Evolutionary conservation across 2,329 filamentous ascomycete genomes (phyloP), one percentile per base, ranked within the genome.

Genomic region (Fusarium dlaminii): DNA sequence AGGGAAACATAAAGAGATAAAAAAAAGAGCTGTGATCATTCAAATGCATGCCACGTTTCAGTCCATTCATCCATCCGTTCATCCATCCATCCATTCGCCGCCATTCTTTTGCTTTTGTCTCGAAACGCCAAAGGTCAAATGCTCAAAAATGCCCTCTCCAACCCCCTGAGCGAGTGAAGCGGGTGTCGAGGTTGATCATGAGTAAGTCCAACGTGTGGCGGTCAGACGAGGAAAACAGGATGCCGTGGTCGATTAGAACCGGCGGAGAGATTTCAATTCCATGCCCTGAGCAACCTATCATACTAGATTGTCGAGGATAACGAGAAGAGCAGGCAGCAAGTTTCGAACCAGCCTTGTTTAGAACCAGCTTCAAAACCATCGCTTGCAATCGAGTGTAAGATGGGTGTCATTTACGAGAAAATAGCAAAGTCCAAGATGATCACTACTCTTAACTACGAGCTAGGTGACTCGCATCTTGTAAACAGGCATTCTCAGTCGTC

Each of bases 401-500:
- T 68, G 70, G 63, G 72, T 59, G 68, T 75, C 68, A 66, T 75
- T 75, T 37, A 64, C 63, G 69, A 71, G 54, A 37, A 62, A 63
- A 67, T 54, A 71, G 59, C 58, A 71, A 68, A 63, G 66, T 65
- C 45, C 66, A 72, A 76, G 75, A 68, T 63, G 63, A 56, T 58
- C 63, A 60, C 68, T 63, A 59, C 66, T 74, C 72, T 68, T 63
- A 62, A 39, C 36, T 40, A 43, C 64, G 40, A 77, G 63, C 69
- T 71, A 74, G 70, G 54, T 55, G 37, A 45, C 43, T 42, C 37
- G 32, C 74, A 77, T 78, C 80, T 79, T 79, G 78, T 77, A 73
- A 75, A 81, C 73, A 55, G 49, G 61, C 60, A 78, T 79, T 78
- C 81, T 80, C 81, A 80, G 78, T 81, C 80, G 79, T 81, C 65